Conservation (phyloP, 371 early-diverging fungal species). For the Sporodiniella umbellata region DNA sequence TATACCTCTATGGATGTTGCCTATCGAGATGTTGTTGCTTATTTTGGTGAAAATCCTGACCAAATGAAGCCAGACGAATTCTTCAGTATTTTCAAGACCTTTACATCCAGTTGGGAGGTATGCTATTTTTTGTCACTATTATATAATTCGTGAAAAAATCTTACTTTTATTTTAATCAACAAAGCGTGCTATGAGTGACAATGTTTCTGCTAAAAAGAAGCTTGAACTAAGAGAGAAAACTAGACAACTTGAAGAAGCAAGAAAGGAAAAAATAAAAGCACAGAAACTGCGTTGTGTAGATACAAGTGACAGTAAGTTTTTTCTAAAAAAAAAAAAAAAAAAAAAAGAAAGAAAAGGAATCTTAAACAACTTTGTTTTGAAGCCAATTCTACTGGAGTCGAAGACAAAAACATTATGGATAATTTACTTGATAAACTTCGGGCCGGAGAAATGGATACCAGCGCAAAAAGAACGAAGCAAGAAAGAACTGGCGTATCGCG, state of each 20-base stretch:
- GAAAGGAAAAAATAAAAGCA: slow-evolving; percentile 41
- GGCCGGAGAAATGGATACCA: slow-evolving; percentile 68
- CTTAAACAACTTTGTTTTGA: slow-evolving; percentile 1
- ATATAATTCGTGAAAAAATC: neutral
- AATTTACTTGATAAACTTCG: slow-evolving; percentile 73
- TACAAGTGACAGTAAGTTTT: slow-evolving; percentile 36
- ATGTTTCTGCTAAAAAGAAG: slow-evolving; percentile 38
- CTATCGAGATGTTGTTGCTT: slow-evolving; percentile 65
- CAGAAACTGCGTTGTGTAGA: slow-evolving; percentile 44
- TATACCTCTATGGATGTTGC: slow-evolving; percentile 63
- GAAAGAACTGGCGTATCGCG: slow-evolving; percentile 26
- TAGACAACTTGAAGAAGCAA: slow-evolving; percentile 40
- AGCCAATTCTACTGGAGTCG: slow-evolving; percentile 37
- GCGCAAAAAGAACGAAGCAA: slow-evolving; percentile 39
- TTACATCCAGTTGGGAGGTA: slow-evolving; percentile 71
- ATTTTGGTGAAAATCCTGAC: slow-evolving; percentile 81
- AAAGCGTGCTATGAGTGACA: slow-evolving; percentile 52
- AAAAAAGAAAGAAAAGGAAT: neutral
- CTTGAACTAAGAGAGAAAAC: slow-evolving; percentile 42
- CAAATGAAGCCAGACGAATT: slow-evolving; percentile 86
- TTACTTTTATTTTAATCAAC: no score
- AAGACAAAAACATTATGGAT: slow-evolving; percentile 81
- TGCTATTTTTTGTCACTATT: neutral
- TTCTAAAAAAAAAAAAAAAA: no score
- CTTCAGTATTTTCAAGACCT: slow-evolving; percentile 84